These are phyloP conservation scores for Psidium guajava DNA, from an alignment of 345 rosid species.

Conservation along the genomic window DNA sequence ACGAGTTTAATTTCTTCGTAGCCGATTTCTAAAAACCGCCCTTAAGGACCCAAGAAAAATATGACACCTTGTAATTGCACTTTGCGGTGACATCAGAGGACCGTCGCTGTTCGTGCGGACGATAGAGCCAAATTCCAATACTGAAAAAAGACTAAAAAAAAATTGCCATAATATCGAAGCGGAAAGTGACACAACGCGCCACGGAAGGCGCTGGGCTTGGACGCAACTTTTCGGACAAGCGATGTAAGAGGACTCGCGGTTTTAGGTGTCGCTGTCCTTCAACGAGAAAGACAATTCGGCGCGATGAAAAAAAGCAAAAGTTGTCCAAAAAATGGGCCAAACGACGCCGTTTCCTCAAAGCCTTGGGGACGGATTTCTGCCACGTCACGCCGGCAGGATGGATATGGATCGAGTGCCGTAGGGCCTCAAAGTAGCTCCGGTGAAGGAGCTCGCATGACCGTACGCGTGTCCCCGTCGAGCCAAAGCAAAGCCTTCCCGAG, in stretches of 20 bases:
- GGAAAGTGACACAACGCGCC: not conserved
- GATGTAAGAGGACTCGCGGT: not conserved
- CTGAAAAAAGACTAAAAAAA: too few species aligned
- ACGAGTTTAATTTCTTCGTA: too few species aligned
- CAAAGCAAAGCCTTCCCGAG: not conserved
- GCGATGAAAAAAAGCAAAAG: not conserved
- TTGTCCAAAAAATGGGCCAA: not conserved
- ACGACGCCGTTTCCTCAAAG: not conserved
- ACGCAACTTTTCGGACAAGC: not conserved
- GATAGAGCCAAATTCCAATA: too few species aligned
- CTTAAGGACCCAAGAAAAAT: too few species aligned
- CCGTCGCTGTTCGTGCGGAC: too few species aligned
- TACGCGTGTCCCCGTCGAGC: not conserved
- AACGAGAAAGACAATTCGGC: constrained; percentile 5
- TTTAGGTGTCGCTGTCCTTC: constrained; percentile 16
- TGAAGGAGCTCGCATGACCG: not conserved
- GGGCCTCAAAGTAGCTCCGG: not conserved
- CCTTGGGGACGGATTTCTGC: not conserved
- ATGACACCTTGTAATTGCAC: too few species aligned
- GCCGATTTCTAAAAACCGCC: too few species aligned
- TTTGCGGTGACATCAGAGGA: too few species aligned
- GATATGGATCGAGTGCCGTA: not conserved
- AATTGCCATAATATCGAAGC: too few species aligned
- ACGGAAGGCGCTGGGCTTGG: not conserved
- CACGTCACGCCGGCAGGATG: not conserved